phyloP scores from a whole-genome alignment of 2,329 filamentous ascomycete genomes.

The Hymenoscyphus occultus region DNA sequence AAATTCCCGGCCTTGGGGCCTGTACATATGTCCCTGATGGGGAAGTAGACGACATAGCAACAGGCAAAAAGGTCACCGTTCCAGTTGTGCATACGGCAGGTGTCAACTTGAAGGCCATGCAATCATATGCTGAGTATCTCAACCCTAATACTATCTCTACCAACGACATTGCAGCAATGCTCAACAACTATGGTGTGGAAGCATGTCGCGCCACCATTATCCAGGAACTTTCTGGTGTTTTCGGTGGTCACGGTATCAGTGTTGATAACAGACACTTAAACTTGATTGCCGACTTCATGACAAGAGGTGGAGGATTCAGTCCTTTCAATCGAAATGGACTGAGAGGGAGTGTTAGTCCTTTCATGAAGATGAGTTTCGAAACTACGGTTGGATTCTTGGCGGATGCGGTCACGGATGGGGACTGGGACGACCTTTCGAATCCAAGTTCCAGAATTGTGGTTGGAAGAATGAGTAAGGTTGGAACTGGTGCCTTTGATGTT shows the following conservation, averaged over 20 bases:
- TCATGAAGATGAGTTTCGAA: slow-evolving; percentile 99
- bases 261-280: slow-evolving; percentile 92
- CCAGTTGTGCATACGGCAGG: slow-evolving; percentile 73
- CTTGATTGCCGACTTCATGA: slow-evolving; percentile 97
- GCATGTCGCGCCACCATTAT: slow-evolving; percentile 86
- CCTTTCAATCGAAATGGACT: slow-evolving; percentile 92
- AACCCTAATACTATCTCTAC: slow-evolving; percentile 83
- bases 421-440: slow-evolving; percentile 82
- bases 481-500: slow-evolving; percentile 85
- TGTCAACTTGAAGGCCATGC: slow-evolving; percentile 88
- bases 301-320: slow-evolving; percentile 82
- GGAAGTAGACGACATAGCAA: slow-evolving; percentile 46
- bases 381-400: slow-evolving; percentile 92
- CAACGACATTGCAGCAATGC: slow-evolving; percentile 87
- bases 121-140: slow-evolving; percentile 79
- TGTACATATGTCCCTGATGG: slow-evolving; percentile 67
- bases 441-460: slow-evolving; percentile 88
- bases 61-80: slow-evolving; percentile 49
- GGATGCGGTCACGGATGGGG: slow-evolving; percentile 85
- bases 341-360: slow-evolving; percentile 78
- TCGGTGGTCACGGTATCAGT: slow-evolving; percentile 84
- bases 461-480: slow-evolving; percentile 76
- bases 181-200: slow-evolving; percentile 87
- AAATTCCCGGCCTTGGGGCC: slow-evolving; percentile 71
- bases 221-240: slow-evolving; percentile 79